Conservation (phyloP, 805 yeast species). For the Scheffersomyces coipomensis region DNA sequence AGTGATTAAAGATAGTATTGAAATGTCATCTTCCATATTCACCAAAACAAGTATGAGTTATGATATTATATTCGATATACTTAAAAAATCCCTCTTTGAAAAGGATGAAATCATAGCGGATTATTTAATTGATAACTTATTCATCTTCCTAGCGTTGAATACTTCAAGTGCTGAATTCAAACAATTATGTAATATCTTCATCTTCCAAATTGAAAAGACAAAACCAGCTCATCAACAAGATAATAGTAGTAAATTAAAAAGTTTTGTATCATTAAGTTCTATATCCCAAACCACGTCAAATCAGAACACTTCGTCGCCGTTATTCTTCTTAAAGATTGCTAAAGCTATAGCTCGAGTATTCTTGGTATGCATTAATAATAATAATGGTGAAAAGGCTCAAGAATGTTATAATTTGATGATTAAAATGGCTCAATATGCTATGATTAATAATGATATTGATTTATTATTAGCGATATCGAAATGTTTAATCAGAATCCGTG, state of each 20-base stretch:
- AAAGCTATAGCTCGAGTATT: constrained; percentile 25
- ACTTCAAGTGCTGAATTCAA: constrained; percentile 12
- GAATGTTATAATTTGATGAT: constrained; percentile 29
- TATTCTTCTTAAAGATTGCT: constrained; percentile 17
- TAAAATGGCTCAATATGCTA: constrained; percentile 32
- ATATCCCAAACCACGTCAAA: constrained; percentile 1
- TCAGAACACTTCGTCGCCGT: not conserved
- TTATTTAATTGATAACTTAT: constrained; percentile 22
- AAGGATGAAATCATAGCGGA: constrained; percentile 29
- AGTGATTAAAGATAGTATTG: constrained; percentile 36
- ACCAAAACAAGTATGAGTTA: constrained; percentile 26
- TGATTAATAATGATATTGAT: constrained; percentile 30
- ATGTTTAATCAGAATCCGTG: constrained; percentile 54
- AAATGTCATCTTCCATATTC: constrained; percentile 27
- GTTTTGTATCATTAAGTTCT: constrained; percentile 25
- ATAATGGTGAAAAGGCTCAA: constrained; percentile 22
- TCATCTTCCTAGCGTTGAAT: constrained; percentile 19
- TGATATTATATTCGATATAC: constrained; percentile 31
- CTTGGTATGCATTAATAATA: constrained; percentile 17
- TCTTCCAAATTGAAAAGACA: not conserved
- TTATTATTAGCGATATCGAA: constrained; percentile 49
- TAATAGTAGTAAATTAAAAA: constrained; percentile 13
- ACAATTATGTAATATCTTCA: constrained; percentile 9
- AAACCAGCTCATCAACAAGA: constrained; percentile 5
- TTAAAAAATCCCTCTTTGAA: constrained; percentile 26